phyloP scores from a whole-genome alignment of 2,329 filamentous ascomycete genomes.

The Fusarium mangiferae region DNA sequence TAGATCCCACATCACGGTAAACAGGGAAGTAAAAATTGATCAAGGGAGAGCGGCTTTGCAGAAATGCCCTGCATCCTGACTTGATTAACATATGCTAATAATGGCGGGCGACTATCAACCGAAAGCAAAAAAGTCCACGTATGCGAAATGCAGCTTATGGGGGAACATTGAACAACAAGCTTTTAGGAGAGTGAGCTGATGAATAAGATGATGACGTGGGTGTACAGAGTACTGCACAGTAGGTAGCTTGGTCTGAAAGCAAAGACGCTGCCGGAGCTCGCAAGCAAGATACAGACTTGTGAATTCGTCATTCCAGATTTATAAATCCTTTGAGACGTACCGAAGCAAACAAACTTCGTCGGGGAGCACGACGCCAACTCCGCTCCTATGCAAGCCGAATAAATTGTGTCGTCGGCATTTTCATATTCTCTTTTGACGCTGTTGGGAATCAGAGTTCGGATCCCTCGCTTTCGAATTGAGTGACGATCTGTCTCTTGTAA shows the following conservation, averaged over 20 bases:
- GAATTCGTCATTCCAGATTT: not conserved
- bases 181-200: slow-evolving; percentile 16
- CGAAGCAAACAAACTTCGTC: slow-evolving; percentile 2
- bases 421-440: not conserved
- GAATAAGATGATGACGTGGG: slow-evolving; percentile 22
- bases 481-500: not conserved
- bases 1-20: slow-evolving; percentile 12
- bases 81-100: not conserved
- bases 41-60: not conserved
- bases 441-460: slow-evolving; percentile 2
- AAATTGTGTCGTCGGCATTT: not conserved
- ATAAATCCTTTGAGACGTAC: not conserved
- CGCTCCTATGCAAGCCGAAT: not conserved
- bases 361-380: slow-evolving; percentile 6
- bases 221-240: not conserved
- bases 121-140: slow-evolving; percentile 24
- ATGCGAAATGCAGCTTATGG: slow-evolving; percentile 15
- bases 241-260: not conserved
- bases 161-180: slow-evolving; percentile 9
- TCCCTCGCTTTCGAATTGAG: slow-evolving; percentile 8
- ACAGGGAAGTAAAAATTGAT: not conserved
- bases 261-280: not conserved
- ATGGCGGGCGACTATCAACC: not conserved
- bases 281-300: not conserved
- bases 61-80: not conserved